Base-by-base conservation (phyloP, 2,329 filamentous ascomycete genomes). In the Emericellopsis atlantica region DNA sequence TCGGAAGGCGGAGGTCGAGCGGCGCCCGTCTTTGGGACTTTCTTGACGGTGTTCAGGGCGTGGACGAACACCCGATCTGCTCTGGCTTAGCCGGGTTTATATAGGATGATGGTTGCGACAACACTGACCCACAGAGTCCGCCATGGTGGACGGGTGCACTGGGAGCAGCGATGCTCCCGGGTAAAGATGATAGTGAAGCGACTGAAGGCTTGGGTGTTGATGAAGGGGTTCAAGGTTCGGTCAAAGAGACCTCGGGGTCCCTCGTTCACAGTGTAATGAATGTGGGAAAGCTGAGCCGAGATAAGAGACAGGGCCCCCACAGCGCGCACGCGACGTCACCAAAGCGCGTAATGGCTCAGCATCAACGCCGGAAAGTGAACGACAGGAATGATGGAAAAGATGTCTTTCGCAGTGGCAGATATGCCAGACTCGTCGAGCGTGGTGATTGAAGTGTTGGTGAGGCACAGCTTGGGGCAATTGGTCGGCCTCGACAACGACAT, bases 41-140 rank as follows among this genome's bases (percentile, higher is more conserved):
- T 93, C 65, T 95, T 95, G 54, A 98, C 90, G 21, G 92, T 96
- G 66, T 95, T 95, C 62, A 98, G 83, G 49, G 92, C 92, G 76
- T 98, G 90, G 60, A 93, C 90, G 63, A 98, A 98, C 57, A 98
- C 92, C 64, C 92, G 84, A 68, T 98, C 92, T 96, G 52, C 12
- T 7, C 5, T 5, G 9, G 8, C 32, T 32, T 16, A 35, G 39
- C 6, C 4, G 23, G 11, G 16, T 12, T n/a, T n/a, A 11, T 14
- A 18, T 4, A 24, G 10, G n/a, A 24, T 10, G 16, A 18, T 3
- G 14, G 23, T 16, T 36, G 26, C 18, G 36, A 29, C 34, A n/a
- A 32, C 32, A 55, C 58, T 40, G 43, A 61, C 59, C 59, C 34
- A 61, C 58, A 32, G 60, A 63, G 54, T 63, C 60, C 43, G 59